These are phyloP conservation scores for Emiliania huxleyi DNA, from an alignment of 78 protist species.

Conservation along the genomic window DNA sequence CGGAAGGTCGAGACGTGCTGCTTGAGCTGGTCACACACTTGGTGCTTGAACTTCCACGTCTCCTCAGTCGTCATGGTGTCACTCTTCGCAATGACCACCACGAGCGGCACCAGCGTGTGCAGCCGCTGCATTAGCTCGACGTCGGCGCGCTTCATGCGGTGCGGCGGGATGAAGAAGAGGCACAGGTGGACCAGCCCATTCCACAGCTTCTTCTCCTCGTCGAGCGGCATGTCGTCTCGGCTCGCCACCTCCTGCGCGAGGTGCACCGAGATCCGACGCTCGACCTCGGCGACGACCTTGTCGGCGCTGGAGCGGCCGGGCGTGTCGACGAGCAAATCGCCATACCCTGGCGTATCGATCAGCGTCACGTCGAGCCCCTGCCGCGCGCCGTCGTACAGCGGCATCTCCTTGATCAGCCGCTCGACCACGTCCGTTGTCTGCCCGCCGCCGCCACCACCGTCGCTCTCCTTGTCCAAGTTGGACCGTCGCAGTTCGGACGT, in stretches of 20 bases:
- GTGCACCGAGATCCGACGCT: neutral
- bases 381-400: too few relatives aligned
- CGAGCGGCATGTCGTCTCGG: neutral
- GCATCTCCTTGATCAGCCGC: too few relatives aligned
- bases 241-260: neutral
- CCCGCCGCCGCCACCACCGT: too few relatives aligned
- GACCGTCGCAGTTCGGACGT: too few relatives aligned
- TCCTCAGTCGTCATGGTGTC: neutral
- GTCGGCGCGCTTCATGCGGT: neutral
- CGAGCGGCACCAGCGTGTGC: neutral
- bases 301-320: too few relatives aligned
- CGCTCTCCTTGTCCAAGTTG: too few relatives aligned
- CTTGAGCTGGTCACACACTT: neutral
- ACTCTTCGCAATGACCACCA: neutral
- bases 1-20: neutral
- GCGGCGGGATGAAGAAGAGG: neutral
- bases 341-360: too few relatives aligned
- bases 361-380: too few relatives aligned
- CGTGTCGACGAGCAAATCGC: too few relatives aligned
- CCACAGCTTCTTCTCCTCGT: neutral
- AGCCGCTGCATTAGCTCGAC: neutral
- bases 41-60: neutral
- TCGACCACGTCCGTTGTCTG: too few relatives aligned
- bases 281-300: neutral
- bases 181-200: neutral